Base-by-base conservation (phyloP, 495 filamentous ascomycete genomes). In the Xylaria venustula region DNA sequence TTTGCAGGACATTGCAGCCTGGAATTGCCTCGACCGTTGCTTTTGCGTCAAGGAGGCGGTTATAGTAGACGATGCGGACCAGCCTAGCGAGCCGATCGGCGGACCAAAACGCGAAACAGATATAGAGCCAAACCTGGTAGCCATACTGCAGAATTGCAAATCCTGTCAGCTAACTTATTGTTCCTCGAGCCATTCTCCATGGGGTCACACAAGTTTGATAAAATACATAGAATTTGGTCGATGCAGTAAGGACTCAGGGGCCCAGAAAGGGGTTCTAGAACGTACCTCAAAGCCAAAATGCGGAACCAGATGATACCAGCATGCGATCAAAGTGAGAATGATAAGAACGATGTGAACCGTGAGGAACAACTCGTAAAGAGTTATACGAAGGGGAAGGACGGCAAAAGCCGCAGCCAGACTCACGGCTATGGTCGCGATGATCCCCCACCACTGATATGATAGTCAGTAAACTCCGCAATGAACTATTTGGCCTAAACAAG, bases 111-210 rank as follows among this genome's bases (percentile, higher is more conserved):
- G 73, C 79, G 22, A 65, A 64, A 0, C 68, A 70, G 8, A 67
- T 66, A 52, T 77, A 79, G 0, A 84, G 26, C 81, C 81, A 83
- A 14, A 46, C 60, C 57, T 81, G 74, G 53, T 81, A 81, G 3
- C 71, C 9, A 51, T 60, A 60, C 54, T 58, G 19, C n/a, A n/a
- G 22, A 8, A 30, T 19, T 23, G 2, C 7, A 34, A 15, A 9
- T 8, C n/a, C 15, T 32, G 53, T 55, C 22, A 55, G 53, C 36
- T 40, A 17, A 8, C 1, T 25, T 37, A 9, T 1, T 1, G 14
- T 42, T 3, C 12, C 3, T 42, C n/a, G n/a, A 42, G 4, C n/a
- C n/a, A n/a, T n/a, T n/a, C n/a, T n/a, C n/a, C n/a, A n/a, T n/a
- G n/a, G n/a, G n/a, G n/a, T n/a, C n/a, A n/a, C n/a, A n/a, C n/a